Base-by-base conservation (phyloP, 768 basidiomycete species). In the Dacryopinax spathularia region DNA sequence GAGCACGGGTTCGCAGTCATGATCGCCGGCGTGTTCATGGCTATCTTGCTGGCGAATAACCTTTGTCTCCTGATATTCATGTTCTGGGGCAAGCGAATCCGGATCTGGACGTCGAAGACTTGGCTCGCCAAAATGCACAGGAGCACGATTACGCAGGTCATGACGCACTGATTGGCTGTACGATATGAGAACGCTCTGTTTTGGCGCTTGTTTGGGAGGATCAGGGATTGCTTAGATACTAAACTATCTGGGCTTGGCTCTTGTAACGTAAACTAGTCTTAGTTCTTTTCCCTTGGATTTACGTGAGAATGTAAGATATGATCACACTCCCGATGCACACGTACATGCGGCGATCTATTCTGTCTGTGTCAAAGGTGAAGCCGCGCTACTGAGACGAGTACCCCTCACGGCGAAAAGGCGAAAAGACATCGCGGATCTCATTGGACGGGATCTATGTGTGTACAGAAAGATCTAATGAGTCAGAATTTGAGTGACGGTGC, bases 1-100 rank as follows among this genome's bases (percentile, higher is more conserved):
- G 34, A 63, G 60, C 48, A 63, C 60, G 63, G 63, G 2, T 63
- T 33, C 56, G 63, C 63, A 41, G 63, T 63, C 48, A 60, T 63
- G 48, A 63, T 63, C 22, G 22, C 63, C 25, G 63, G 63, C 22
- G 63, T 48, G 35, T 63, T 63, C 41, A 33, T 41, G 43, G 41
- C 34, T 18, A 35, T 63, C 34, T 27, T 63, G 20, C 60, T 63
- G 10, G 44, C 35, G 43, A 63, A 63, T 48, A 63, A 63, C 35
- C 60, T 63, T 33, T 41, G 35, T 25, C 27, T 63, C 12, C 60
- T 63, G n/a, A 60, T 63, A 20, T 63, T 63, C 63, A 59, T 63
- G 41, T 63, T 63, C 60, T 63, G 33, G 6, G 63, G 63, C 20
- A 63, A 63, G 60, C 43, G 35, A 7, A 63, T 63, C 34, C 63